These are phyloP conservation scores for Apiospora arundinis DNA, from an alignment of 2,329 filamentous ascomycete genomes.

Conservation along the genomic window DNA sequence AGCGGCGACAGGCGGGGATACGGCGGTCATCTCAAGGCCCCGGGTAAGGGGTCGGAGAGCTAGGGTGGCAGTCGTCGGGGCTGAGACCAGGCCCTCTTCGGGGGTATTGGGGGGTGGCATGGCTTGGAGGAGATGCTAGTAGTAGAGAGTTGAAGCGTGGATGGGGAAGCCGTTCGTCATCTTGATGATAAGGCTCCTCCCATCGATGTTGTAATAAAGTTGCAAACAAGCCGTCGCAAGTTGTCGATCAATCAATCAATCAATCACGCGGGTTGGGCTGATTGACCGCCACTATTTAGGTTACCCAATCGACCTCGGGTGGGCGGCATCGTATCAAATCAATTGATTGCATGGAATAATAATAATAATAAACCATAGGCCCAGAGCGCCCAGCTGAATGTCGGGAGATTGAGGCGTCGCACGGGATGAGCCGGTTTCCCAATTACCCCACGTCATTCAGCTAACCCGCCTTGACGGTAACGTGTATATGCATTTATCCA, in stretches of 20 bases:
- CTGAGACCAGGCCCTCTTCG: constrained; percentile 38
- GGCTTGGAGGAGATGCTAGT: constrained; percentile 20
- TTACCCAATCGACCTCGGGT: not conserved
- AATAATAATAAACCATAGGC: not conserved
- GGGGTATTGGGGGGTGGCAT: constrained; percentile 46
- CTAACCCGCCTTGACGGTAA: not conserved
- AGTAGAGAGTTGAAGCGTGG: not conserved
- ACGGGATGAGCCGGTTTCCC: constrained; percentile 2
- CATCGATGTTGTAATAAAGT: not conserved
- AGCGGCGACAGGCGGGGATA: not conserved
- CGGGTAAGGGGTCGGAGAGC: constrained; percentile 34
- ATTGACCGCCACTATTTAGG: constrained; percentile 6
- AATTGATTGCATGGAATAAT: constrained; percentile 2
- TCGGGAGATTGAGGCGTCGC: not conserved
- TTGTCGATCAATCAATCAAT: not conserved
- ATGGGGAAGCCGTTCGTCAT: not conserved
- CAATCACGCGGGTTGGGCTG: constrained; percentile 8
- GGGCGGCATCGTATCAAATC: not conserved
- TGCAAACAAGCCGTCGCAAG: constrained; percentile 9
- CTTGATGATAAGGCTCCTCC: not conserved
- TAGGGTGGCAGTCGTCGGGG: constrained; percentile 30
- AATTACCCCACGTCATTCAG: constrained; percentile 2
- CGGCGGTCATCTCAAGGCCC: constrained; percentile 24
- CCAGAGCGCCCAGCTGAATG: not conserved
- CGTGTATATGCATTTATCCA: not conserved